A percentile compares a stretch with the other conserved stretches of the same genome.
phyloP scores from a whole-genome alignment of 495 filamentous ascomycete species.

The Chlorociboria aeruginascens region DNA sequence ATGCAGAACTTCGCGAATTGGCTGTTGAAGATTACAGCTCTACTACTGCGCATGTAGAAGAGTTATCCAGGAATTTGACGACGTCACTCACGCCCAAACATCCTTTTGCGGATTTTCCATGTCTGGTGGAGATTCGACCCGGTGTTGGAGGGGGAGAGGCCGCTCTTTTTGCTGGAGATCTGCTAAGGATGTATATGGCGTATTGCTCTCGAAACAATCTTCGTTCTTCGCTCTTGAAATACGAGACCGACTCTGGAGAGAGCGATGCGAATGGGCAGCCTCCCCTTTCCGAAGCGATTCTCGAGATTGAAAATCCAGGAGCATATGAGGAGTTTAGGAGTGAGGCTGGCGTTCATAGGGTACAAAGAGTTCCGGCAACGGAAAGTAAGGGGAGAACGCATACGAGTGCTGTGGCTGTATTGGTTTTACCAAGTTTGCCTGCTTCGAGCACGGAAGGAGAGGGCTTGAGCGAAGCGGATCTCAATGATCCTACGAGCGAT shows the following conservation, averaged over 20 bases:
- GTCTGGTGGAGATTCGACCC: slow-evolving; percentile 81
- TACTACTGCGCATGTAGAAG: slow-evolving; percentile 45
- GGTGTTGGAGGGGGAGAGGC: slow-evolving; percentile 92
- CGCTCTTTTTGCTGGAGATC: slow-evolving; percentile 72
- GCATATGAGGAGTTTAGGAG: slow-evolving; percentile 70
- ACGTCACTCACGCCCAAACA: slow-evolving; percentile 72
- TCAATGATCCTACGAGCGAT: slow-evolving; percentile 75
- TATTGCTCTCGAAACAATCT: slow-evolving; percentile 54
- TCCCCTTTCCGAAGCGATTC: slow-evolving; percentile 67
- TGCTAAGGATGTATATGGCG: slow-evolving; percentile 78
- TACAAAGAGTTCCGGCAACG: slow-evolving; percentile 84
- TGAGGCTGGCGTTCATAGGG: slow-evolving; percentile 88
- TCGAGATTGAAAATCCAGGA: slow-evolving; percentile 67
- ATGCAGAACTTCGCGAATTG: slow-evolving; percentile 45
- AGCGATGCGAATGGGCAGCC: slow-evolving; percentile 44
- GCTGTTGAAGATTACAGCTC: slow-evolving; percentile 65
- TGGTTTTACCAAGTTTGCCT: slow-evolving; percentile 83
- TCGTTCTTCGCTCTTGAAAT: slow-evolving; percentile 35
- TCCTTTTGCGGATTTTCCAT: slow-evolving; percentile 87
- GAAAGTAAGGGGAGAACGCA: slow-evolving; percentile 85
- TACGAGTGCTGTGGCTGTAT: slow-evolving; percentile 81
- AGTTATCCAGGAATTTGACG: slow-evolving; percentile 52
- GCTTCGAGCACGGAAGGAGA: slow-evolving; percentile 33
- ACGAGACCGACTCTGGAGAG: slow-evolving; percentile 39
- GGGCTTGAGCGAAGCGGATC: slow-evolving; percentile 43